Evolutionary conservation across 371 early-diverging fungal genomes (phyloP), one percentile per base, ranked within the genome.

Genomic region (Chytridium lagenaria): DNA sequence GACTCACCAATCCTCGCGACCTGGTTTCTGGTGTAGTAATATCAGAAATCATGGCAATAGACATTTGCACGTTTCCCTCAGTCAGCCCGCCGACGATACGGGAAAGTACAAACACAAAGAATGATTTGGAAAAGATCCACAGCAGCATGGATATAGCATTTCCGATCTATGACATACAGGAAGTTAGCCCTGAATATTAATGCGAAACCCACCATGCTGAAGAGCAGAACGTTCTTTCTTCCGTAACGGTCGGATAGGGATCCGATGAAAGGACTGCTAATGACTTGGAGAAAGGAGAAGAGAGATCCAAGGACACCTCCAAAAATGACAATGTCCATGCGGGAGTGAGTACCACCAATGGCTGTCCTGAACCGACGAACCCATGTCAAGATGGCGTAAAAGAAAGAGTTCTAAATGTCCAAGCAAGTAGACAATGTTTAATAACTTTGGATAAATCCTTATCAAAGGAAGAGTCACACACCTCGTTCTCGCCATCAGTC

Each of bases 51-150:
- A 97, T 94, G 0, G 97, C 95, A 57, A 92, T 92, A 12, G 95
- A 94, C 51, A 98, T 87, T 77, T 98, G 99, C 7, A 97, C 95
- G 75, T 98, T 98, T 55, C 97, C 98, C 79, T 98, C 98, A 50
- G 94, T 93, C 57, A 98, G 81, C 1, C 99, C 99, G 16, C 94
- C 97, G 34, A 98, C 87, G 36, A 96, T 76, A 5, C 98, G 88
- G n/a, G 96, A 91, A 2, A 92, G 69, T 34, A 98, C 84, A 76
- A 98, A 98, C 51, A 88, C 77, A 34, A 86, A 83, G 75, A 98
- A 98, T 15, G 91, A 86, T 40, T 84, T 81, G 2, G 96, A 90
- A 75, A 94, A 92, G 34, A 94, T 80, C 99, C 99, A 98, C 23
- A 97, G 75, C 1, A 89, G 74, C 68, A 94, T 93, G 31, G 95